Conservation (phyloP, 495 filamentous ascomycete genomes). For the Xylaria acuta region DNA sequence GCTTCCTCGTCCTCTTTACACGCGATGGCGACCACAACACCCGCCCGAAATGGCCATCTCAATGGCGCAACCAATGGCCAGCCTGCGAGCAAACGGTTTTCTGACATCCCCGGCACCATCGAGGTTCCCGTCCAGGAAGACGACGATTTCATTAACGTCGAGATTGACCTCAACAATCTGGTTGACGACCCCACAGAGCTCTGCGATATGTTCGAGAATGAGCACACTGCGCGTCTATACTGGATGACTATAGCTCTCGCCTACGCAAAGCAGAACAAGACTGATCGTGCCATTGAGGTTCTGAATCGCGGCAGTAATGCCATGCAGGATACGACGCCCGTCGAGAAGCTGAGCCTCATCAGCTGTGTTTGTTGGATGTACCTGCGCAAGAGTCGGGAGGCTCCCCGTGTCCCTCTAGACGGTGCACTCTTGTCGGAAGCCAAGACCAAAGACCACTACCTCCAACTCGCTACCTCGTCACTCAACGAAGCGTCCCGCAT, state of each 20-base stretch:
- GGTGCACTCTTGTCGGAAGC: conserved; percentile 67
- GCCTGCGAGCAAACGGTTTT: conserved; percentile 67
- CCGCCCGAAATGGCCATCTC: conserved; percentile 41
- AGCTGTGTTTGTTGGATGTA: conserved; percentile 91
- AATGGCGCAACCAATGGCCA: conserved; percentile 38
- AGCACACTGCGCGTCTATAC: conserved; percentile 81
- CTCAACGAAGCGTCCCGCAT: conserved; percentile 94
- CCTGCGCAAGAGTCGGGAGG: conserved; percentile 87
- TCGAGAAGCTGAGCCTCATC: conserved; percentile 85
- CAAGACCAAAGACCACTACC: conserved; percentile 89
- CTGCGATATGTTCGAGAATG: conserved; percentile 91
- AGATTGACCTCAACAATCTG: conserved; percentile 88
- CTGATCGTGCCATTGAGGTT: conserved; percentile 94
- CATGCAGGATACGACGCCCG: conserved; percentile 70
- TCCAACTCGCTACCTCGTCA: conserved; percentile 86
- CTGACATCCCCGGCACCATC: conserved; percentile 85
- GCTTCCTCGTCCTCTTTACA: neutral
- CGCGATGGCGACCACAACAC: conserved; percentile 35
- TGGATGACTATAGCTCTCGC: conserved; percentile 97
- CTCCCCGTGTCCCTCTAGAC: conserved; percentile 76
- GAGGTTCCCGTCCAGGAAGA: conserved; percentile 87
- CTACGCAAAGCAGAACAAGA: conserved; percentile 94
- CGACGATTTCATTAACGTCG: conserved; percentile 83
- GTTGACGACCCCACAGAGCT: conserved; percentile 95
- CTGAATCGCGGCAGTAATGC: conserved; percentile 80